These are phyloP conservation scores for Dryadomyces quercus-mongolicae DNA, from an alignment of 2,329 filamentous ascomycete species.

Conservation along the genomic window DNA sequence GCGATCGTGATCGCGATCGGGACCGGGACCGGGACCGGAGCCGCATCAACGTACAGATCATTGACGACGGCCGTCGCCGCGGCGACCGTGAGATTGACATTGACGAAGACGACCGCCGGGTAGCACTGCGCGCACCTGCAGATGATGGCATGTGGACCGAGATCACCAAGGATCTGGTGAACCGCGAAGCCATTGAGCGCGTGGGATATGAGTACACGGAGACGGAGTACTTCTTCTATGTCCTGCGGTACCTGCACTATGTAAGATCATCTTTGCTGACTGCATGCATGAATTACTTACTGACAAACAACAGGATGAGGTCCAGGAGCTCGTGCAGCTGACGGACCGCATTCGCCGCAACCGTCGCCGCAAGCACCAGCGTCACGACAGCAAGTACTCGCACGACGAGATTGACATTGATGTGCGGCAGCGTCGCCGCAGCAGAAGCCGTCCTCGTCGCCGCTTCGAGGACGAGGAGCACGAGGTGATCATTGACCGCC, in stretches of 20 bases:
- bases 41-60: constrained; percentile 32
- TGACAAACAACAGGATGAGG: constrained; percentile 58
- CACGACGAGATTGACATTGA: constrained; percentile 27
- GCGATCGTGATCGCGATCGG: constrained; percentile 15
- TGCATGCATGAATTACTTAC: not conserved
- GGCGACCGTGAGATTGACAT: constrained; percentile 38
- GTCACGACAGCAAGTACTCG: constrained; percentile 23
- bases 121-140: constrained; percentile 28
- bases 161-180: constrained; percentile 85
- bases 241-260: constrained; percentile 80
- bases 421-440: constrained; percentile 24
- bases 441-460: constrained; percentile 14
- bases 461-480: constrained; percentile 50
- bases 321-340: constrained; percentile 69
- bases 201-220: constrained; percentile 84
- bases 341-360: constrained; percentile 68
- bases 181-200: constrained; percentile 74
- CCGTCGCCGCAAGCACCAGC: constrained; percentile 43
- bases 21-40: constrained; percentile 15
- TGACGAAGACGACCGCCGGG: constrained; percentile 41
- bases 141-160: constrained; percentile 82
- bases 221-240: constrained; percentile 79
- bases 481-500: constrained; percentile 52
- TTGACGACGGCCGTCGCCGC: constrained; percentile 26
- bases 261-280: constrained; percentile 41